Conservation (phyloP, 2,329 filamentous ascomycete genomes). For the Microsporum audouinii region DNA sequence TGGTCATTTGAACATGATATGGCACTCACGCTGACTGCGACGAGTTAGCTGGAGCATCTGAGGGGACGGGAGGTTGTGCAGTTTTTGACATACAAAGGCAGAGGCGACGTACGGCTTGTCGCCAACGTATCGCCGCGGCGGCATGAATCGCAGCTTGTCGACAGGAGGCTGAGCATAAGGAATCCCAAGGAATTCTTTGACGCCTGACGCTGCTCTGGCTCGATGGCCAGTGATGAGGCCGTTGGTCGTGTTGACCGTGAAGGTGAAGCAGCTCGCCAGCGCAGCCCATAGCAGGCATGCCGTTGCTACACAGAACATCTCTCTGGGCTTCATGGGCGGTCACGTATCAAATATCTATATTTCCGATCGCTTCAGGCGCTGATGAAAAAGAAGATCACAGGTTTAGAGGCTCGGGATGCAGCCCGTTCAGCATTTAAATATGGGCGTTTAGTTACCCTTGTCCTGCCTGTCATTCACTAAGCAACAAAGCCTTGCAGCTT, state of each 20-base stretch:
- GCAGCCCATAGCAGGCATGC: constrained; percentile 9
- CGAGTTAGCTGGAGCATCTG: neutral
- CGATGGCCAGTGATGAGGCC: constrained; percentile 4
- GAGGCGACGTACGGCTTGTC: constrained; percentile 11
- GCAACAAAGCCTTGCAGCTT: neutral
- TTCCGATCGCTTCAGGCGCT: neutral
- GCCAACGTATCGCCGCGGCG: constrained; percentile 21
- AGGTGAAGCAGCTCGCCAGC: neutral
- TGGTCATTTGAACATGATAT: neutral
- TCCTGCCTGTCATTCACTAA: neutral
- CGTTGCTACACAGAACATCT: neutral
- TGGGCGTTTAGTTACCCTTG: neutral
- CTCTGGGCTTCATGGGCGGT: constrained; percentile 1
- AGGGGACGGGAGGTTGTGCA: neutral
- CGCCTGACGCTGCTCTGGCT: neutral
- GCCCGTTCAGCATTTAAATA: neutral
- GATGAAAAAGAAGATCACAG: neutral
- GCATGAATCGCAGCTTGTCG: constrained; percentile 10
- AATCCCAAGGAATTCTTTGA: constrained; percentile 18
- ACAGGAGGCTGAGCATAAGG: constrained; percentile 12
- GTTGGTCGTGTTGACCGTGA: constrained; percentile 3
- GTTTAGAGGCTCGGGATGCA: neutral
- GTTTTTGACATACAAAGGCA: constrained; percentile 12
- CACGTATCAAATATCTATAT: neutral
- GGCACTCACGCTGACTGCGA: constrained; percentile 1